Conservation (phyloP, 2,329 filamentous ascomycete species). For the Samsoniella hepiali region DNA sequence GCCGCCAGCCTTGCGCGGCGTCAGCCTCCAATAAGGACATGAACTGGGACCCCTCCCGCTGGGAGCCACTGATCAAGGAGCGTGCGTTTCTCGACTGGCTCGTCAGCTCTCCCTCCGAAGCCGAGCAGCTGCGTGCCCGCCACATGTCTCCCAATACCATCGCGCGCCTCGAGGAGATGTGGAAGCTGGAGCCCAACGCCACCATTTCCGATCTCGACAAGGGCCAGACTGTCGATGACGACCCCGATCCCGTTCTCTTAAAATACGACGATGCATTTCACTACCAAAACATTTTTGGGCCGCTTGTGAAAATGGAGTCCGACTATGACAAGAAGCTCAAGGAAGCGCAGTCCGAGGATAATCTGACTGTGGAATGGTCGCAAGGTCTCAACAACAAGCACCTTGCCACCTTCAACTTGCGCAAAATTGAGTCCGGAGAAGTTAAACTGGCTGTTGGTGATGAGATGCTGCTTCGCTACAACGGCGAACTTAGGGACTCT, state of each 20-base stretch:
- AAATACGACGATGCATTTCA: conserved; percentile 97
- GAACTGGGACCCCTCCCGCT: conserved; percentile 98
- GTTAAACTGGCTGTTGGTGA: conserved; percentile 97
- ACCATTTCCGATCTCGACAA: conserved; percentile 92
- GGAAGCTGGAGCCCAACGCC: conserved; percentile 90
- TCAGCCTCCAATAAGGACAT: conserved; percentile 97
- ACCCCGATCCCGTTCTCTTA: conserved; percentile 85
- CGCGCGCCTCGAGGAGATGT: conserved; percentile 94
- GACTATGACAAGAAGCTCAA: conserved; percentile 99
- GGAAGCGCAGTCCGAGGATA: conserved; percentile 95
- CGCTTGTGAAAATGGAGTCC: conserved; percentile 96
- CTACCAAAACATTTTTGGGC: conserved; percentile 98
- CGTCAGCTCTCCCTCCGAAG: conserved; percentile 81
- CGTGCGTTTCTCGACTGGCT: conserved; percentile 94
- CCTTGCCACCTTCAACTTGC: conserved; percentile 88
- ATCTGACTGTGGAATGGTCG: conserved; percentile 91
- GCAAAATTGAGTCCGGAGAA: conserved; percentile 95
- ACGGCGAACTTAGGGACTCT: conserved; percentile 82
- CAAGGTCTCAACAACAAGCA: conserved; percentile 97
- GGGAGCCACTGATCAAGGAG: conserved; percentile 97
- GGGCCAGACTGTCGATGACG: conserved; percentile 86
- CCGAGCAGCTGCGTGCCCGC: conserved; percentile 91
- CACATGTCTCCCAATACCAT: conserved; percentile 94
- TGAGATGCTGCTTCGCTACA: conserved; percentile 97
- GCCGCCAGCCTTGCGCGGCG: conserved; percentile 91